Base-by-base conservation (phyloP, 805 yeast species). In the Maudiozyma turicensis region DNA sequence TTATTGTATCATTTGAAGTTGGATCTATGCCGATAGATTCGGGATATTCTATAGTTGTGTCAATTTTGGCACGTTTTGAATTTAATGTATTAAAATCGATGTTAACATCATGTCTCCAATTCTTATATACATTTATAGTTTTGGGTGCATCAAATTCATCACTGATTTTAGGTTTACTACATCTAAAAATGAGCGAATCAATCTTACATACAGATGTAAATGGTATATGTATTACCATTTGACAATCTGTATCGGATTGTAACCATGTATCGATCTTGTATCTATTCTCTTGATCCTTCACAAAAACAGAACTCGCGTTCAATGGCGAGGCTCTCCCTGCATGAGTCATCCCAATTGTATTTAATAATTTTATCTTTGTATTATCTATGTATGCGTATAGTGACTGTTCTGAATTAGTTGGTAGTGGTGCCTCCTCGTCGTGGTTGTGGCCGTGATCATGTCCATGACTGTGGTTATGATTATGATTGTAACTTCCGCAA, bases 201-300 rank as follows among this genome's bases (percentile, higher is more conserved):
- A 91, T 65, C 60, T 83, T 86, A 40, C 86, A 88, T 28, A 76
- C 69, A 1, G 84, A 85, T 10, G 83, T 80, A 58, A 91, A 91
- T 31, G 96, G 97, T 31, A 91, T 77, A 47, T 79, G 76, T 33
- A 91, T 55, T 33, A 90, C 76, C 55, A 90, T 54, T 62, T 91
- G 96, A 50, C 82, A 78, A 59, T 91, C 98, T 2, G 85, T 80
- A 62, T 90, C 96, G 1, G 86, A 78, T 65, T 78, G 69, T 43
- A 81, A 60, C 69, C 66, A 58, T 37, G 67, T 53, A 69, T 80
- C 51, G 8, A 77, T 54, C n/a, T 71, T 64, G 52, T 77, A 79
- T 57, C 77, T 76, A 6, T 72, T 69, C 1, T 72, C 76, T 44
- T 71, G 65, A 2, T 71, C 56, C 54, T 81, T 82, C 64, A 90